Base-by-base conservation (phyloP, 2,329 filamentous ascomycete genomes). In the Eurotiales sp. region DNA sequence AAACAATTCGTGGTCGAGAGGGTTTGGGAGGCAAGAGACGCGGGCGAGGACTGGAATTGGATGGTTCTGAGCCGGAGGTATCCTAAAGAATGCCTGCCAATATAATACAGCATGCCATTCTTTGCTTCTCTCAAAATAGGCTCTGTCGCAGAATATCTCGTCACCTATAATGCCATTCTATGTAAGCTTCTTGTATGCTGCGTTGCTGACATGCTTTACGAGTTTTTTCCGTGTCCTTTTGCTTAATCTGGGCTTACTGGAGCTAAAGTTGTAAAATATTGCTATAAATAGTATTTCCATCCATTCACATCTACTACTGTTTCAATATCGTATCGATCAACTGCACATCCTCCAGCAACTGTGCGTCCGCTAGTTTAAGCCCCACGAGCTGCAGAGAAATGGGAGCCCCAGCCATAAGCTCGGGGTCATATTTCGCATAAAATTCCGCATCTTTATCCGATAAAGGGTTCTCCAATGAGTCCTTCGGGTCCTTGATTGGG, bases 361-460 rank as follows among this genome's bases (percentile, higher is more conserved):
- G 64, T 45, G 61, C 60, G 46, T 70, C 66, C 34, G 59, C 61
- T 10, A 68, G 56, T 47, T 63, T 59, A 8, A 58, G 60, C 4
- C 63, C 66, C 3, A 67, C 63, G 14, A 70, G 53, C 51, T 69
- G 66, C 45, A 69, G 55, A 17, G 62, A 61, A 7, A 68, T 61
- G 2, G 66, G 67, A 27, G 65, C 66, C 0, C 66, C 64, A 14
- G 61, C 62, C 56, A 69, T 64, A 3, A 68, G 56, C 47, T 66
- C 54, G 8, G 67, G 63, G 36, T 69, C 63, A 59, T 70, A 68
- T 55, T 61, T 57, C 25, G 65, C 60, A 42, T 69, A 59, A 27
- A 63, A 62, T 30, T 54, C 47, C 34, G 52, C 40, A 46, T 67
- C 59, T 14, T 53, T 57, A 0, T 58, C 4, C n/a, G 32, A 36